These are phyloP conservation scores for Talaromyces liani DNA, from an alignment of 495 filamentous ascomycete genomes.

Conservation along the genomic window DNA sequence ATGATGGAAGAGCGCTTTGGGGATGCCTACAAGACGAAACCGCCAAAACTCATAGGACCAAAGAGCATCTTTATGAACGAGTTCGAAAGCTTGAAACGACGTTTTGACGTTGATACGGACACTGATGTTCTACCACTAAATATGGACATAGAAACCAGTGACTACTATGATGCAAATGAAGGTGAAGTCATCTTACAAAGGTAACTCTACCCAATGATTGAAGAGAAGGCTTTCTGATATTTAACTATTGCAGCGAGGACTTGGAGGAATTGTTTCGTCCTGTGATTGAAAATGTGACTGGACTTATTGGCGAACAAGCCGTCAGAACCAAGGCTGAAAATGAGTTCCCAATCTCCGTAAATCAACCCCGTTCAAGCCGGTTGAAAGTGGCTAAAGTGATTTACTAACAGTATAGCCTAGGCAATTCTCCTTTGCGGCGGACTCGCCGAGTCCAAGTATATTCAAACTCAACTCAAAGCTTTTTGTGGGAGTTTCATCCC, in stretches of 20 bases:
- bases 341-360: conserved; percentile 24
- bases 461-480: conserved; percentile 38
- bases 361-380: too few species aligned
- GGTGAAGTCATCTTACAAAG: too few species aligned
- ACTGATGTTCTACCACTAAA: too few species aligned
- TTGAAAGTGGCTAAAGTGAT: too few species aligned
- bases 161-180: too few species aligned
- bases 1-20: conserved; percentile 30
- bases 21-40: conserved; percentile 11
- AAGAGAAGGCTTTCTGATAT: too few species aligned
- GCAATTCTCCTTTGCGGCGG: conserved; percentile 63
- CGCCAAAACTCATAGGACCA: conserved; percentile 10
- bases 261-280: conserved; percentile 43
- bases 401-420: too few species aligned
- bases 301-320: conserved; percentile 47
- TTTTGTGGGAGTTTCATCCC: conserved; percentile 6
- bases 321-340: conserved; percentile 20
- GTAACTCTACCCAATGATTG: too few species aligned
- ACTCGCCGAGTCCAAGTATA: conserved; percentile 57
- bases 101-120: too few species aligned
- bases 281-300: conserved; percentile 49
- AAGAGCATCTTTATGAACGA: conserved; percentile 18
- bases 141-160: too few species aligned
- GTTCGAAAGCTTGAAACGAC: conserved; percentile 18
- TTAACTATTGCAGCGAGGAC: conserved; percentile 16